Percentiles rank a stretch among this genome's conserved stretches.
Conservation (phyloP, 2,329 filamentous ascomycete genomes). For the Ceratocystis papillata region DNA sequence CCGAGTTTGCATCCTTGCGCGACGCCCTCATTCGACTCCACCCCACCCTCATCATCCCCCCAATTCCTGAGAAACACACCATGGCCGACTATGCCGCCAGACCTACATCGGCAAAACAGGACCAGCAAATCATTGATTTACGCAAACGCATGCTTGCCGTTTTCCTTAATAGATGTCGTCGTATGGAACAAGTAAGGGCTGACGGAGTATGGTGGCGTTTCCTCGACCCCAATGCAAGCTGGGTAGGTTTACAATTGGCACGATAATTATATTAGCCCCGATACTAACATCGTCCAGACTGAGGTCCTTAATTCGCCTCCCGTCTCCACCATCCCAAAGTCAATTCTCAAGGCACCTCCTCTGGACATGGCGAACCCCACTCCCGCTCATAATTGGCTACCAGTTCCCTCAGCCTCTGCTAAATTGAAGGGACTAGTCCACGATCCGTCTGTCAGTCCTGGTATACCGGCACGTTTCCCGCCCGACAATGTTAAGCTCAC, state of each 20-base stretch:
- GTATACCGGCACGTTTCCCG: slow-evolving; percentile 54
- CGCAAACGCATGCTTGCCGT: slow-evolving; percentile 94
- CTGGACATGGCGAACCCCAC: slow-evolving; percentile 89
- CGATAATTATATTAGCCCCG: slow-evolving; percentile 19
- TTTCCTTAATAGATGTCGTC: slow-evolving; percentile 84
- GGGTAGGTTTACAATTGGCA: slow-evolving; percentile 48
- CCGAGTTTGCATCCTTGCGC: slow-evolving; percentile 85
- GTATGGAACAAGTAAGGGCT: slow-evolving; percentile 82
- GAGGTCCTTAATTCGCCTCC: slow-evolving; percentile 93
- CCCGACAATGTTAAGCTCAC: slow-evolving; percentile 63
- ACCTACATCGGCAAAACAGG: slow-evolving; percentile 94
- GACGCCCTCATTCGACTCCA: slow-evolving; percentile 83
- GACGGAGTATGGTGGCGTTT: slow-evolving; percentile 98
- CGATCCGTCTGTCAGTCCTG: slow-evolving; percentile 30
- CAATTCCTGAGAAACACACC: slow-evolving; percentile 96
- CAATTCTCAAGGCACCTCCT: slow-evolving; percentile 87
- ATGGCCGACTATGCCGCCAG: slow-evolving; percentile 98
- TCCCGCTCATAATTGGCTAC: slow-evolving; percentile 74
- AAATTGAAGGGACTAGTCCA: slow-evolving; percentile 48
- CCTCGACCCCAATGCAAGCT: slow-evolving; percentile 94
- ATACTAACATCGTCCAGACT: slow-evolving; percentile 45
- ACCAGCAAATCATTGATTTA: slow-evolving; percentile 90
- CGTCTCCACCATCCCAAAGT: slow-evolving; percentile 83
- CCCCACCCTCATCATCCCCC: slow-evolving; percentile 88
- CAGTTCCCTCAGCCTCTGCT: slow-evolving; percentile 72